Percentiles rank a stretch among this genome's conserved stretches.
These are phyloP conservation scores for Salix arbutifolia DNA, from an alignment of 345 rosid species.

Conservation along the genomic window DNA sequence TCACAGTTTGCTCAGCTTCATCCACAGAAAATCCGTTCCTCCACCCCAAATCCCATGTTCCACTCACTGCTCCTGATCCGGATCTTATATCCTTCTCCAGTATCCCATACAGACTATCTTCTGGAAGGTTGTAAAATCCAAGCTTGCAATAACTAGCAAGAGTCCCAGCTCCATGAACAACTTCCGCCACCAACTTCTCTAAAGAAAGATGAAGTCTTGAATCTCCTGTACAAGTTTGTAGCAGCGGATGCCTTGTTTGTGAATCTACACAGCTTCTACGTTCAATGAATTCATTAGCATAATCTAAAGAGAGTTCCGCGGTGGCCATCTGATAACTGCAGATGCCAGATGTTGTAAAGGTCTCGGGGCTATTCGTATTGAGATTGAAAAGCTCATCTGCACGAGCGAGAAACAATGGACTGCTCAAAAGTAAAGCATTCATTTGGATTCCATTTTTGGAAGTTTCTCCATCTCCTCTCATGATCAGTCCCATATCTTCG, in stretches of 20 bases:
- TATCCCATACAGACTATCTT: conserved; percentile 35
- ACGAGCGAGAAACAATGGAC: conserved; percentile 41
- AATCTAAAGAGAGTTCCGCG: conserved; percentile 50
- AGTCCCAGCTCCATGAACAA: conserved; percentile 42
- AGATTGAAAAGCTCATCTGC: conserved; percentile 50
- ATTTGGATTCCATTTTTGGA: conserved; percentile 18
- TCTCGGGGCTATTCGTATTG: conserved; percentile 15
- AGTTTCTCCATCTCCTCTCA: conserved; percentile 9
- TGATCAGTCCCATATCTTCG: neutral
- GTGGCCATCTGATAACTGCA: conserved; percentile 13
- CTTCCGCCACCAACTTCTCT: conserved; percentile 55
- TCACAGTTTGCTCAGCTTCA: conserved; percentile 50
- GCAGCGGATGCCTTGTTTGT: conserved; percentile 20
- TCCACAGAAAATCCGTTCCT: conserved; percentile 47
- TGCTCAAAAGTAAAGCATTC: conserved; percentile 44
- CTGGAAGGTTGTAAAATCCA: conserved; percentile 18
- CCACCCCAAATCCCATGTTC: conserved; percentile 82
- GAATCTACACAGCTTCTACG: conserved; percentile 46
- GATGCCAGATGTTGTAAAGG: conserved; percentile 9
- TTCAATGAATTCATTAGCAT: conserved; percentile 55
- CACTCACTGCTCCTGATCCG: conserved; percentile 41
- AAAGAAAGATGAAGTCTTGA: conserved; percentile 31
- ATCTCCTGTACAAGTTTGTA: conserved; percentile 12
- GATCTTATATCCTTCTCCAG: conserved; percentile 53
- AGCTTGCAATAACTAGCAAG: conserved; percentile 39